These are phyloP conservation scores for Sechiopsis laciniata DNA, from an alignment of 306 rosid genomes.

Conservation along the genomic window DNA sequence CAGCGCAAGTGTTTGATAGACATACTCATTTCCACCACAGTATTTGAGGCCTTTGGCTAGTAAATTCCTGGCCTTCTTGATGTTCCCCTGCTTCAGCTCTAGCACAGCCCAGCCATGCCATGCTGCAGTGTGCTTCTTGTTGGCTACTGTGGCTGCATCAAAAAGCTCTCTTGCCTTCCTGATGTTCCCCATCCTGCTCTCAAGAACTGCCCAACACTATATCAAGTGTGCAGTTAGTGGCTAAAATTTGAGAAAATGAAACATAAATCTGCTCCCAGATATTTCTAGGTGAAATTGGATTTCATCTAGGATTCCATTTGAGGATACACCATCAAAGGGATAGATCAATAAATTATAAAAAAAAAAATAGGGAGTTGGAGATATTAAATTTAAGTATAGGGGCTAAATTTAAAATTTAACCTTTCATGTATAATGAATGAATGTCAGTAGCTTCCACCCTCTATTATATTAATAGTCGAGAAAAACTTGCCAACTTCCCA, in stretches of 20 bases:
- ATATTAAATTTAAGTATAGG: no score
- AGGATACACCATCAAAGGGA: no score
- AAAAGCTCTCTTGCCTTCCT: slow-evolving; percentile 78
- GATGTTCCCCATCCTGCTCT: slow-evolving; percentile 63
- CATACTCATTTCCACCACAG: slow-evolving; percentile 83
- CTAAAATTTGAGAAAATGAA: slow-evolving; percentile 21
- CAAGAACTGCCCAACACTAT: slow-evolving; percentile 97
- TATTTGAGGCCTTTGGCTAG: slow-evolving; percentile 72
- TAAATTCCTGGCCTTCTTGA: slow-evolving; percentile 68
- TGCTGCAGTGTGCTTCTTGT: slow-evolving; percentile 89
- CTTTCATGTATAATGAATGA: no score
- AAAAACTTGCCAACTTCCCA: no score
- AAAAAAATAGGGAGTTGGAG: no score
- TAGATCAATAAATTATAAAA: no score
- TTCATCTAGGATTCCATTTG: no score
- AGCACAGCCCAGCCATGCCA: slow-evolving; percentile 99
- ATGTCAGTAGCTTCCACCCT: no score
- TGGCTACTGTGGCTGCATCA: slow-evolving; percentile 91
- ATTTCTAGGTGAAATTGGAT: no score
- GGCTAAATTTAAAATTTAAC: no score
- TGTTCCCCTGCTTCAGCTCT: slow-evolving; percentile 82
- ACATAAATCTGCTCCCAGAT: no score
- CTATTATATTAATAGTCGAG: no score
- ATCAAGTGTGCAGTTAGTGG: slow-evolving; percentile 22
- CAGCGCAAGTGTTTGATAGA: slow-evolving; percentile 85